phyloP scores from a whole-genome alignment of 805 yeast genomes.

The Clavispora santaluciae region DNA sequence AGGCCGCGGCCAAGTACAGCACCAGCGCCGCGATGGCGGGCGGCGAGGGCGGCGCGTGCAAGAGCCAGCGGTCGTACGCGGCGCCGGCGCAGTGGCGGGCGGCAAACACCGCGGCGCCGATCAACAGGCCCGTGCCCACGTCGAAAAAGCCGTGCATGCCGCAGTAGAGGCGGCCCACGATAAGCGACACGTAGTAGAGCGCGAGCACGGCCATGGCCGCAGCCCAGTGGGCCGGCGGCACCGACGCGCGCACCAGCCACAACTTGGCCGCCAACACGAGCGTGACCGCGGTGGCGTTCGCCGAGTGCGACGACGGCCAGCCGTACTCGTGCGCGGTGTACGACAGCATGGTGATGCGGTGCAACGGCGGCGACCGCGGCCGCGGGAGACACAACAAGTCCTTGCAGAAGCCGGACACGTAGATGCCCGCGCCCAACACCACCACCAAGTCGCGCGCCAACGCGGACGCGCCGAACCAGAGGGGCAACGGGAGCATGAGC shows the following conservation, averaged over 20 bases:
- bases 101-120: constrained; percentile 56
- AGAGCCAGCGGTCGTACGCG: constrained; percentile 43
- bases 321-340: constrained; percentile 93
- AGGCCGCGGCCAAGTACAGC: constrained; percentile 33
- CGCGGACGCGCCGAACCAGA: constrained; percentile 68
- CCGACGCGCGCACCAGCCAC: constrained; percentile 9
- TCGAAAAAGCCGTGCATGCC: constrained; percentile 97
- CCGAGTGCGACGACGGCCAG: constrained; percentile 90
- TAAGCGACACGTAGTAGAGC: constrained; percentile 58
- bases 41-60: constrained; percentile 19
- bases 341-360: constrained; percentile 84
- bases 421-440: constrained; percentile 68
- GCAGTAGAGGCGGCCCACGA: constrained; percentile 82
- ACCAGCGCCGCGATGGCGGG: constrained; percentile 28
- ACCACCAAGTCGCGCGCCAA: constrained; percentile 56
- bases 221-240: constrained; percentile 9
- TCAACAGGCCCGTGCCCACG: constrained; percentile 54
- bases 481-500: constrained; percentile 75
- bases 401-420: constrained; percentile 67
- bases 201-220: constrained; percentile 16
- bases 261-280: constrained; percentile 32
- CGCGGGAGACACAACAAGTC: constrained; percentile 88
- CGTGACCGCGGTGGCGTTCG: constrained; percentile 85
- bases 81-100: constrained; percentile 39
- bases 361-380: constrained; percentile 88